These are phyloP conservation scores for Coffea eugenioides DNA, from an alignment of 257 asterid species.

Conservation along the genomic window DNA sequence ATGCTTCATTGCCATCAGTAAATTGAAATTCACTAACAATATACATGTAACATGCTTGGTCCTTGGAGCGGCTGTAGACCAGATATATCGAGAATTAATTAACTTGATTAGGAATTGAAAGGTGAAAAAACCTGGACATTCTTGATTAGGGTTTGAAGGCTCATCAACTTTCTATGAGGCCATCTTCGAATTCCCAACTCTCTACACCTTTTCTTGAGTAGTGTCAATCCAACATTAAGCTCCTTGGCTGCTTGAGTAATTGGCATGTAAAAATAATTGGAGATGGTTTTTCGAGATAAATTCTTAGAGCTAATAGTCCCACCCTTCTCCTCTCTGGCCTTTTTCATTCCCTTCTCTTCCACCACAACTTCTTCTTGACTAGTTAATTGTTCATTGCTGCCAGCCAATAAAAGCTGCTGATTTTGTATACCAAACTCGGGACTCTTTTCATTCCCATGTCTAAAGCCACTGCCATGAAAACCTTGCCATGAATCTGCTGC, in stretches of 20 bases:
- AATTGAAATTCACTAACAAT: not conserved
- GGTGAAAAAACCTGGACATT: constrained; percentile 62
- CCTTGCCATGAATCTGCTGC: constrained; percentile 16
- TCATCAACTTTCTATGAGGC: constrained; percentile 89
- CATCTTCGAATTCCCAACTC: constrained; percentile 80
- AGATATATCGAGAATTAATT: not conserved
- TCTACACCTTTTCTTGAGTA: constrained; percentile 80
- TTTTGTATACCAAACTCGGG: constrained; percentile 12
- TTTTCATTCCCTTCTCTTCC: constrained; percentile 10
- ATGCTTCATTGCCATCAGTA: not conserved
- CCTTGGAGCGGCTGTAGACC: not conserved
- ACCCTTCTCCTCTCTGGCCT: constrained; percentile 19
- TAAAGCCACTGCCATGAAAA: constrained; percentile 4
- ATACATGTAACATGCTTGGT: not conserved
- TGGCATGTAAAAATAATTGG: constrained; percentile 75
- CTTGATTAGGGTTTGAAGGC: constrained; percentile 80
- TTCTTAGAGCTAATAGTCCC: constrained; percentile 17
- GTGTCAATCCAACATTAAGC: constrained; percentile 76
- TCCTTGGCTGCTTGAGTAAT: constrained; percentile 76
- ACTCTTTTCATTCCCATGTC: constrained; percentile 24
- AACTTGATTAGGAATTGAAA: not conserved
- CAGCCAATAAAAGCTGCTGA: constrained; percentile 20
- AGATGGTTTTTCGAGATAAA: constrained; percentile 43
- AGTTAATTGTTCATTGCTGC: constrained; percentile 3
- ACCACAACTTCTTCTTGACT: not conserved